A percentile compares a stretch with the other conserved stretches of the same genome.
These are phyloP conservation scores for Hanseniaspora lindneri DNA, from an alignment of 805 yeast species.

Conservation along the genomic window DNA sequence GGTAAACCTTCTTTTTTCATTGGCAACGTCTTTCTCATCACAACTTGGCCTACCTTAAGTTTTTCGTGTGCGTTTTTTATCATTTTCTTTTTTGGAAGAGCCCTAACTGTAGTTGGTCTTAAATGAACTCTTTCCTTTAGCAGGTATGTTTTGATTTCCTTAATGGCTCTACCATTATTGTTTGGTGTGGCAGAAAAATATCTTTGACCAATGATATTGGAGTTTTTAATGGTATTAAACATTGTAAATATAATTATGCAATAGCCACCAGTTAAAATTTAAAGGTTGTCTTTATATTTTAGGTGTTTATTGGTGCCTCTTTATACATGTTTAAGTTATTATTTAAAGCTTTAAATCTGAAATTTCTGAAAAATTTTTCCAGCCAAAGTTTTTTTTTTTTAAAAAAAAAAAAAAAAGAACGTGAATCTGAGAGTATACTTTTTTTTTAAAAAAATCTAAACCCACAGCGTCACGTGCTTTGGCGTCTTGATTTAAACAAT, in stretches of 20 bases:
- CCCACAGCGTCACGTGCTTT: background rate
- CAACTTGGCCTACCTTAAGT: conserved; percentile 2
- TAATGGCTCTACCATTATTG: conserved; percentile 14
- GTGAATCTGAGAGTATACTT: no score
- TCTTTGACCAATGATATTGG: conserved; percentile 5
- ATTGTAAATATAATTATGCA: no score
- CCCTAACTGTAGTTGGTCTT: conserved; percentile 11
- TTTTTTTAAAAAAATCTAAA: no score
- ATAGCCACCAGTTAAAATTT: no score
- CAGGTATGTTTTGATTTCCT: conserved; percentile 8
- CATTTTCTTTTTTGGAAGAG: background rate
- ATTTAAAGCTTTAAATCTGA: no score
- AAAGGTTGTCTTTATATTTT: no score
- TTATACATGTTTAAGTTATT: no score
- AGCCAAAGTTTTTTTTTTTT: no score
- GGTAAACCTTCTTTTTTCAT: conserved; percentile 30
- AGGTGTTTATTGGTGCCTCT: no score
- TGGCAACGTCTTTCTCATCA: conserved; percentile 9
- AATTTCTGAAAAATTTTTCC: no score
- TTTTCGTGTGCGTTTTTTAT: background rate
- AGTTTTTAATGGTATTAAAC: background rate
- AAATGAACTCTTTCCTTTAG: conserved; percentile 11
- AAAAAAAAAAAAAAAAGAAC: no score
- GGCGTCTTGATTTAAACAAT: background rate
- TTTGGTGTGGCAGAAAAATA: conserved; percentile 4